A percentile compares a stretch with the other conserved stretches of the same genome.
phyloP scores from a whole-genome alignment of 164 flowering plant genomes.

The Aristolochia contorta region DNA sequence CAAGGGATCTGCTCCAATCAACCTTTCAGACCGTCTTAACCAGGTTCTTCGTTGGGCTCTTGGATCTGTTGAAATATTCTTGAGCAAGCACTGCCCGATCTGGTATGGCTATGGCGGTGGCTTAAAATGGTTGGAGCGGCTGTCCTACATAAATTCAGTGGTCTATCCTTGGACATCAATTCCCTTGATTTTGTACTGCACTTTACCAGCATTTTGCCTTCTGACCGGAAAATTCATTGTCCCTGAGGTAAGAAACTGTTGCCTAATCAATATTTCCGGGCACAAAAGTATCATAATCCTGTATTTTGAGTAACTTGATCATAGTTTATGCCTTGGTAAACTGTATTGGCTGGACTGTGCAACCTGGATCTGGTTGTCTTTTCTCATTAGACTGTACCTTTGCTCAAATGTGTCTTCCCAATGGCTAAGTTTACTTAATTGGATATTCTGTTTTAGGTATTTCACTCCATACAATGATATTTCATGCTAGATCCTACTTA shows the following conservation, averaged over 20 bases:
- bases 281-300: no score
- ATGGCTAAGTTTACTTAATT: no score
- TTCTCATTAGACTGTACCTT: no score
- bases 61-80: constrained; percentile 25
- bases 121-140: constrained; percentile 21
- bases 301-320: no score
- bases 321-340: no score
- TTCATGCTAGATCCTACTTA: background rate
- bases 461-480: no score
- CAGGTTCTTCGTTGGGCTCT: constrained; percentile 25
- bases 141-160: constrained; percentile 21
- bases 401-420: no score
- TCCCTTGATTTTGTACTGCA: constrained; percentile 15
- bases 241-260: constrained; percentile 13
- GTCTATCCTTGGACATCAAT: constrained; percentile 18
- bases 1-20: constrained; percentile 25
- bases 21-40: constrained; percentile 25
- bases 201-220: constrained; percentile 18
- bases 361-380: no score
- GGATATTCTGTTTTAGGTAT: no score
- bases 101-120: constrained; percentile 21
- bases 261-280: no score
- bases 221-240: constrained; percentile 16
- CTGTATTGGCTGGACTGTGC: no score
- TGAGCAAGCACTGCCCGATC: constrained; percentile 14